phyloP scores from a whole-genome alignment of 2,329 filamentous ascomycete species.

The Trichoderma sp. region DNA sequence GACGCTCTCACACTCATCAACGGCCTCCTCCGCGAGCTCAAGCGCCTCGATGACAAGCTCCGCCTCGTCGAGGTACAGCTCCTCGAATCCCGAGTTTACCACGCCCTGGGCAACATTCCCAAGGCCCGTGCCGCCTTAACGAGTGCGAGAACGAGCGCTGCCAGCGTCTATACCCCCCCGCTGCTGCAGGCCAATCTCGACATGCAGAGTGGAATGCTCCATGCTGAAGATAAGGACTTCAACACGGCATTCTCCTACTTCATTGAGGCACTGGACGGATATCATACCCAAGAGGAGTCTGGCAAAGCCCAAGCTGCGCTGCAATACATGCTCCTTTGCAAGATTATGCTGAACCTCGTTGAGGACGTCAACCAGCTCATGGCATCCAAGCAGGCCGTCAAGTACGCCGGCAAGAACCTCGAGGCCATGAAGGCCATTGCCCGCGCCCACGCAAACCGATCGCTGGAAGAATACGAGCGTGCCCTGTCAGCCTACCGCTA shows the following conservation, averaged over 20 bases:
- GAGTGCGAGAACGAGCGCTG: slow-evolving; percentile 89
- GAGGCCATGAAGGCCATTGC: slow-evolving; percentile 99
- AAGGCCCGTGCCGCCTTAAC: slow-evolving; percentile 95
- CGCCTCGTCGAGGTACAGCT: slow-evolving; percentile 97
- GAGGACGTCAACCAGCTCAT: slow-evolving; percentile 96
- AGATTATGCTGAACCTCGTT: slow-evolving; percentile 97
- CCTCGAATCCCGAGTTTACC: slow-evolving; percentile 94
- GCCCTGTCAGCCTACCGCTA: slow-evolving; percentile 87
- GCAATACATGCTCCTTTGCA: slow-evolving; percentile 99
- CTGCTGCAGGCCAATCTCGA: slow-evolving; percentile 93
- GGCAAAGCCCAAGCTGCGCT: slow-evolving; percentile 91
- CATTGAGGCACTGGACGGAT: slow-evolving; percentile 97
- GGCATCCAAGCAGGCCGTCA: slow-evolving; percentile 92
- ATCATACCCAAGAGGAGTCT: slow-evolving; percentile 87
- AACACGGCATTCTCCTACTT: slow-evolving; percentile 99
- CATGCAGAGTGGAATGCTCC: slow-evolving; percentile 99
- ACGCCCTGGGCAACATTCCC: slow-evolving; percentile 92
- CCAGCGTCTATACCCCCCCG: slow-evolving; percentile 95
- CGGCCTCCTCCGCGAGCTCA: slow-evolving; percentile 90
- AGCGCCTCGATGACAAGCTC: slow-evolving; percentile 97
- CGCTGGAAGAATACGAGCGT: slow-evolving; percentile 94
- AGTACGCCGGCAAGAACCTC: slow-evolving; percentile 92
- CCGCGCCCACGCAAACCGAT: slow-evolving; percentile 91
- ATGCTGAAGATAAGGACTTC: slow-evolving; percentile 98
- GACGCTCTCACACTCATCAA: slow-evolving; percentile 97